Conservation (phyloP, 148 eudicot species). For the Dianthus caryophyllus region DNA sequence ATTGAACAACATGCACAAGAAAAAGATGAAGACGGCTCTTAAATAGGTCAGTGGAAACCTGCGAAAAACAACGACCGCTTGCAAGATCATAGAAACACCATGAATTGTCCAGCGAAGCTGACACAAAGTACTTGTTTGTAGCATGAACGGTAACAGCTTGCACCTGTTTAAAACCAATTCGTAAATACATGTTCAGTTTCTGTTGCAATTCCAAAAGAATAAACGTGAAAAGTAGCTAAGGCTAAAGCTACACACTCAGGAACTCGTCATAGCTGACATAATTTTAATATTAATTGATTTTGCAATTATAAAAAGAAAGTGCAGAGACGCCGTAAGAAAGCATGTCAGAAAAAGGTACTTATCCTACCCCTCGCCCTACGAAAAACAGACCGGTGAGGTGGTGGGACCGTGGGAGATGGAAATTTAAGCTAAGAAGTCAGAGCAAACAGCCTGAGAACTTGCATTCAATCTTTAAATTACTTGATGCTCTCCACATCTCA, state of each 20-base stretch:
- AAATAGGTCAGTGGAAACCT: slow-evolving; percentile 39
- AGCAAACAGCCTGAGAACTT: no score
- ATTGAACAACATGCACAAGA: background rate
- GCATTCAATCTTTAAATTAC: no score
- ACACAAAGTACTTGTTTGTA: slow-evolving; percentile 76
- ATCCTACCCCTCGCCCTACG: no score
- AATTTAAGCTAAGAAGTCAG: no score
- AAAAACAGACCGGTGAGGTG: no score
- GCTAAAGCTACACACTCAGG: background rate
- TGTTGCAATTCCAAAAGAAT: background rate
- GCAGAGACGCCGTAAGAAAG: no score
- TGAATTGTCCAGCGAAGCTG: slow-evolving; percentile 82
- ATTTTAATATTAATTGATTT: no score
- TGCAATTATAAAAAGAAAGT: no score
- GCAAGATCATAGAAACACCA: slow-evolving; percentile 95
- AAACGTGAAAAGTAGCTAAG: background rate
- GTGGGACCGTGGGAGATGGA: no score
- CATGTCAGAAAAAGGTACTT: no score
- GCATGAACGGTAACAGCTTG: slow-evolving; percentile 92
- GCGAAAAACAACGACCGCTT: slow-evolving; percentile 75
- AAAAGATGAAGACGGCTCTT: background rate
- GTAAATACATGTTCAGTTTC: background rate
- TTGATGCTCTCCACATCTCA: no score
- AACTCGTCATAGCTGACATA: background rate
- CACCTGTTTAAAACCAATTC: slow-evolving; percentile 42